Evolutionary conservation across 2,329 filamentous ascomycete genomes (phyloP).

Genomic region (Purpureocillium lavendulum): DNA sequence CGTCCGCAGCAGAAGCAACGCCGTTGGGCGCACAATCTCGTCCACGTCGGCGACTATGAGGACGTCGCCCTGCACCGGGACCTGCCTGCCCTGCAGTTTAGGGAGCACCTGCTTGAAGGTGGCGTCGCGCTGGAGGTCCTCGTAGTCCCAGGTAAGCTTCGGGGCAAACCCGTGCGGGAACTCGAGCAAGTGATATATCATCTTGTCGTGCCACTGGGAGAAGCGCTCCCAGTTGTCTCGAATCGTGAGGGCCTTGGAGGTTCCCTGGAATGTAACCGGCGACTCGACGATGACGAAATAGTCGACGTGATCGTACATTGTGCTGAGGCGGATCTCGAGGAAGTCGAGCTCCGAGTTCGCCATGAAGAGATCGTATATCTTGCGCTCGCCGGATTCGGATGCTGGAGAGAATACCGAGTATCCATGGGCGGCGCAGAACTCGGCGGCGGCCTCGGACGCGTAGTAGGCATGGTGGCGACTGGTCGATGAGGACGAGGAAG

Average conservation of each 20-base stretch:
- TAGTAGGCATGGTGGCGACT: slow-evolving; percentile 1
- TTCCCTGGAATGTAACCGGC: slow-evolving; percentile 47
- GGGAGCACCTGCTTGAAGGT: slow-evolving; percentile 50
- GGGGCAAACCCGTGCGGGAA: slow-evolving; percentile 33
- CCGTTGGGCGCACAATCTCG: slow-evolving; percentile 47
- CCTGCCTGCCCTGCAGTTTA: slow-evolving; percentile 28
- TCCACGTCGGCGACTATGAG: slow-evolving; percentile 54
- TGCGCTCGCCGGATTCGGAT: slow-evolving; percentile 15
- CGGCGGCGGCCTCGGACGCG: slow-evolving; percentile 5
- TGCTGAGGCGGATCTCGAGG: slow-evolving; percentile 55
- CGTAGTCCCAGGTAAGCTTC: slow-evolving; percentile 35
- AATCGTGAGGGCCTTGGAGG: slow-evolving; percentile 44
- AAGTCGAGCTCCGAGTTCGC: slow-evolving; percentile 57
- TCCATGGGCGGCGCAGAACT: slow-evolving; percentile 23
- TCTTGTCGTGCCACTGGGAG: slow-evolving; percentile 45
- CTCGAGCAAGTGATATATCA: slow-evolving; percentile 49
- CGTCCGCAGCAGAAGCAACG: slow-evolving; percentile 37
- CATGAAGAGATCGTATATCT: slow-evolving; percentile 47
- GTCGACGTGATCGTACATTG: slow-evolving; percentile 49
- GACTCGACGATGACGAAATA: slow-evolving; percentile 59
- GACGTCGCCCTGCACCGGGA: slow-evolving; percentile 41
- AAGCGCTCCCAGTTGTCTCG: slow-evolving; percentile 46
- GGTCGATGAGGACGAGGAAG: not conserved
- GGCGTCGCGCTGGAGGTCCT: slow-evolving; percentile 46
- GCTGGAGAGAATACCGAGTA: slow-evolving; percentile 19